Percentiles rank a stretch among this genome's conserved stretches.
Conservation (phyloP, 352 stramenopile genomes). For the Pythium brachiatum region DNA sequence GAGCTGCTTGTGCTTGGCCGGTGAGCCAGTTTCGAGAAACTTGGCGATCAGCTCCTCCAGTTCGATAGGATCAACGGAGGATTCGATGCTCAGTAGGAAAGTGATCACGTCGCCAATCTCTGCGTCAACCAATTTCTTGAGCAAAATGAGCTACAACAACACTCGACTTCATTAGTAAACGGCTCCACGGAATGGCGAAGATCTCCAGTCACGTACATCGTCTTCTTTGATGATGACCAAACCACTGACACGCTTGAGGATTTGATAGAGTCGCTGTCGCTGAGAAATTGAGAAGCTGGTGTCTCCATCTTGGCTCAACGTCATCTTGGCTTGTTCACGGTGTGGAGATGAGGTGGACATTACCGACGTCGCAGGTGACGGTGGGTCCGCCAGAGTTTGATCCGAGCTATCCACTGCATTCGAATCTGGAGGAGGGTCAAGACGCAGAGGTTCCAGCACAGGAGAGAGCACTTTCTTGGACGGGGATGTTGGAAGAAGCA, state of each 20-base stretch:
- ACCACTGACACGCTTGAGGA: slow-evolving; percentile 53
- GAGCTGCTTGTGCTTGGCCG: slow-evolving; percentile 43
- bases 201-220: slow-evolving; percentile 30
- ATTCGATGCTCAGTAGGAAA: slow-evolving; percentile 50
- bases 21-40: slow-evolving; percentile 51
- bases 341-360: slow-evolving; percentile 26
- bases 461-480: slow-evolving; percentile 11
- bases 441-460: not conserved
- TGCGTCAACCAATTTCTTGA: slow-evolving; percentile 74
- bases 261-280: slow-evolving; percentile 57
- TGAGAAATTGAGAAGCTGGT: slow-evolving; percentile 48
- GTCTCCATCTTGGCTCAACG: slow-evolving; percentile 35
- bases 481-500: slow-evolving; percentile 10
- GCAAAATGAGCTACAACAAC: slow-evolving; percentile 40
- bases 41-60: slow-evolving; percentile 36
- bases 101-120: slow-evolving; percentile 71
- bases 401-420: not conserved
- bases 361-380: slow-evolving; percentile 8
- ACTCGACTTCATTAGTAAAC: slow-evolving; percentile 4
- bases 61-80: slow-evolving; percentile 27
- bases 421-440: not conserved
- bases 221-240: slow-evolving; percentile 52
- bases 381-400: not conserved
- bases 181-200: no score
- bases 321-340: slow-evolving; percentile 56